A percentile compares a stretch with the other conserved stretches of the same genome.
Conservation (phyloP, 1,284 basidiomycete genomes). For the Ustilago trichophora region DNA sequence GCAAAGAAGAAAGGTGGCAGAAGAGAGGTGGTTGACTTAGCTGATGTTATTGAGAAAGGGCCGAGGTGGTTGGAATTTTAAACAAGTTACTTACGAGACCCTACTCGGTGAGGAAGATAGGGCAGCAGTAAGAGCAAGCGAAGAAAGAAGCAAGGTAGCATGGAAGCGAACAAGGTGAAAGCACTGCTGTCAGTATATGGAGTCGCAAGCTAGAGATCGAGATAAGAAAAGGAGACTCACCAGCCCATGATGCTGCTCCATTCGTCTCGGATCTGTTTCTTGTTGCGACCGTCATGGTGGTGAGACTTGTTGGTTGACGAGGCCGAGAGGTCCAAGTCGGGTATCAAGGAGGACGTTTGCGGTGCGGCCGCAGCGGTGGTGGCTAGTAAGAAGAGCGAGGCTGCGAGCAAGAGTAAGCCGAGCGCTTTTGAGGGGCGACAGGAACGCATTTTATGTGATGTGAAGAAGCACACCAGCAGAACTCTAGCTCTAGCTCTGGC, state of each 20-base stretch:
- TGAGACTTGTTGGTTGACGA: conserved; percentile 8
- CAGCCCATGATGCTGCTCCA: conserved; percentile 56
- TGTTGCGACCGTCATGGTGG: conserved; percentile 5
- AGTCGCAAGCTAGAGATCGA: background rate
- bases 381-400: conserved; percentile 21
- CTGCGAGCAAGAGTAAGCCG: conserved; percentile 20
- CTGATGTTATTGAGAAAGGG: conserved; percentile 17
- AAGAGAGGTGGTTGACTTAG: conserved; percentile 28
- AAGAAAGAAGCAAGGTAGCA: too few relatives aligned
- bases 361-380: conserved; percentile 8
- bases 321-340: conserved; percentile 7
- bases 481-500: background rate
- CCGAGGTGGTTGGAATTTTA: too few relatives aligned
- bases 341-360: conserved; percentile 3
- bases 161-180: background rate
- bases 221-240: conserved; percentile 11
- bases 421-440: conserved; percentile 19
- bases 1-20: conserved; percentile 4
- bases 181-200: conserved; percentile 1
- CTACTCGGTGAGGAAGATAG: conserved; percentile 19
- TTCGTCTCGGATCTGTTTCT: conserved; percentile 30
- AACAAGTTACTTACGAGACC: conserved; percentile 38
- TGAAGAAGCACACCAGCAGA: background rate
- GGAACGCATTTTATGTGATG: conserved; percentile 13
- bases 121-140: conserved; percentile 1